These are phyloP conservation scores for Cochliopodium minus DNA, from an alignment of 208 protist genomes.

Conservation along the genomic window DNA sequence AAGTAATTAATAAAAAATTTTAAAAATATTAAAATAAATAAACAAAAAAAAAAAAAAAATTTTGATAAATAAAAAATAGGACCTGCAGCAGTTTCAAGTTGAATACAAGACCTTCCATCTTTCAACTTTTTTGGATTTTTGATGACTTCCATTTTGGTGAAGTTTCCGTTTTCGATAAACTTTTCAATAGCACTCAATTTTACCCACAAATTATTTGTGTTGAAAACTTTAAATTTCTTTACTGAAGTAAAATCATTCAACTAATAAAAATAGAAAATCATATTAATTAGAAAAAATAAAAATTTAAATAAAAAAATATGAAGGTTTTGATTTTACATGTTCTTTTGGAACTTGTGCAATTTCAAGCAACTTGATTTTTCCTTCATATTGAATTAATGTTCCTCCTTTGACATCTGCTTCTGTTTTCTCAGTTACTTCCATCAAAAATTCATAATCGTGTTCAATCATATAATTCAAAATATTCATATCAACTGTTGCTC, in stretches of 20 bases:
- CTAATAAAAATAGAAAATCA: slow-evolving; percentile 21
- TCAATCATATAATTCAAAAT: slow-evolving; percentile 63
- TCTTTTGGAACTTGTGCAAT: slow-evolving; percentile 52
- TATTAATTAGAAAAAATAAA: not conserved
- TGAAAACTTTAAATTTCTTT: slow-evolving; percentile 90
- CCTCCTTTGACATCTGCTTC: slow-evolving; percentile 62
- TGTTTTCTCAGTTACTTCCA: slow-evolving; percentile 73
- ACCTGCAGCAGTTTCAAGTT: slow-evolving; percentile 46
- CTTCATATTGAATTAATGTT: slow-evolving; percentile 47
- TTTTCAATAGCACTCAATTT: slow-evolving; percentile 56
- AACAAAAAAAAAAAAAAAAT: no score
- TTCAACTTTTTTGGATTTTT: slow-evolving; percentile 41
- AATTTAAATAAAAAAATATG: no score
- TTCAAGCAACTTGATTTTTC: slow-evolving; percentile 41
- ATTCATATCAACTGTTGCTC: slow-evolving; percentile 48
- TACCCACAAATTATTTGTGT: slow-evolving; percentile 98
- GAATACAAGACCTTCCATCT: slow-evolving; percentile 35
- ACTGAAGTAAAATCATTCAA: slow-evolving; percentile 91
- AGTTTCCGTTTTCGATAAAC: slow-evolving; percentile 14
- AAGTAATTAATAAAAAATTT: no score
- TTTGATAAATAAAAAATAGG: no score
- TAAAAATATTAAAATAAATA: no score
- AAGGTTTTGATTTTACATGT: slow-evolving; percentile 30
- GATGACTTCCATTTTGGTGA: slow-evolving; percentile 52
- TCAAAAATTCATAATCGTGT: slow-evolving; percentile 54